Evolutionary conservation across 768 basidiomycete genomes (phyloP).

Genomic region (Mycena pura): DNA sequence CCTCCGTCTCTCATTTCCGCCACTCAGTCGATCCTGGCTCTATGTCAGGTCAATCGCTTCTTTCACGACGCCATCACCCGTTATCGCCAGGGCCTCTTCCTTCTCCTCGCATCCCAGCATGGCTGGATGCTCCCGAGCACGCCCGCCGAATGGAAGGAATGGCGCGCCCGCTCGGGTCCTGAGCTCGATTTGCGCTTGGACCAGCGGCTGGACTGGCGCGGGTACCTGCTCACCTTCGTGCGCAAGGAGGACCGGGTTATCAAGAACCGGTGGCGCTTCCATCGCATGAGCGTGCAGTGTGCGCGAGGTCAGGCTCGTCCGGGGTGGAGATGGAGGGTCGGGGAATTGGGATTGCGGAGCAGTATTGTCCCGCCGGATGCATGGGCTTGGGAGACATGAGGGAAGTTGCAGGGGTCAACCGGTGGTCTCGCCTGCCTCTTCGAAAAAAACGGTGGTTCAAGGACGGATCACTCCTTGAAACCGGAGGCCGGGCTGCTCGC

Average conservation of each 20-base stretch:
- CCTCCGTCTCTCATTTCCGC: slow-evolving; percentile 12
- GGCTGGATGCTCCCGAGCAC: slow-evolving; percentile 26
- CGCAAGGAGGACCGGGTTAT: slow-evolving; percentile 24
- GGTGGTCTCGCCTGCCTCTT: too few relatives aligned
- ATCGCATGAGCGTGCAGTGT: slow-evolving; percentile 25
- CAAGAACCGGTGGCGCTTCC: slow-evolving; percentile 22
- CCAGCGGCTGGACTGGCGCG: slow-evolving; percentile 18
- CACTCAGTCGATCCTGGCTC: slow-evolving; percentile 17
- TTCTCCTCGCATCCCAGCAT: slow-evolving; percentile 20
- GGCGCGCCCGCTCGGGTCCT: slow-evolving; percentile 1
- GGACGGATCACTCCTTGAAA: too few relatives aligned
- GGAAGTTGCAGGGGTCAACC: too few relatives aligned
- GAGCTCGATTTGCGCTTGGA: slow-evolving; percentile 11
- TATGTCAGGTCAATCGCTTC: slow-evolving; percentile 14
- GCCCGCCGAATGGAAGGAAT: slow-evolving; percentile 16
- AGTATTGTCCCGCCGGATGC: neutral
- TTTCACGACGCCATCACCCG: slow-evolving; percentile 7
- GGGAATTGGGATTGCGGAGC: slow-evolving; percentile 7
- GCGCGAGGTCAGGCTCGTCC: slow-evolving; percentile 9
- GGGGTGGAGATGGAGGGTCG: slow-evolving; percentile 16
- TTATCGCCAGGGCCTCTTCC: slow-evolving; percentile 20
- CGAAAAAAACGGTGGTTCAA: too few relatives aligned
- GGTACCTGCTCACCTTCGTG: slow-evolving; percentile 20
- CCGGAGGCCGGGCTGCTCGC: too few relatives aligned
- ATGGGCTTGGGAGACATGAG: slow-evolving; percentile 11